Percentiles rank a stretch among this genome's conserved stretches.
Evolutionary conservation across 352 stramenopile genomes (phyloP).

Genomic region (Pythium brassicae): DNA sequence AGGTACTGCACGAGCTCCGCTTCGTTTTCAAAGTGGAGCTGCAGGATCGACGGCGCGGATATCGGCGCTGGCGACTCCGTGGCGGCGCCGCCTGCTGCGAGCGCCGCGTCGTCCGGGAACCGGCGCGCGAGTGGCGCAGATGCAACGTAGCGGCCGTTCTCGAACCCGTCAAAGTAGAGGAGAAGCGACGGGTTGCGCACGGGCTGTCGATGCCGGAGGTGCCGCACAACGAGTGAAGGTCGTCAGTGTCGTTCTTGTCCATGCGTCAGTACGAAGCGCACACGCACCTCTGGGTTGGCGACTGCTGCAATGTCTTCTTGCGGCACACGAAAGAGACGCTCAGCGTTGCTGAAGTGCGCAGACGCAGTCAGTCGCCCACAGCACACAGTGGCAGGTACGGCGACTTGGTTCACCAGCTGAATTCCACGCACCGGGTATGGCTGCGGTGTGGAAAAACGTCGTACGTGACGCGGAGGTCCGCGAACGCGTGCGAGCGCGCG

Average conservation of each 20-base stretch:
- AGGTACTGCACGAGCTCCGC: conserved; percentile 59
- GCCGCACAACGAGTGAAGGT: background rate
- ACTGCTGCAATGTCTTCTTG: conserved; percentile 47
- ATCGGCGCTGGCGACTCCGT: conserved; percentile 4
- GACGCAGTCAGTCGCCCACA: background rate
- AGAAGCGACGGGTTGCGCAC: conserved; percentile 60
- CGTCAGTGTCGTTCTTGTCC: too few species aligned
- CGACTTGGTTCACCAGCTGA: background rate
- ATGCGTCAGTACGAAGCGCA: background rate
- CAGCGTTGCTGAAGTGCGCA: background rate
- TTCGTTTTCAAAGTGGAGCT: conserved; percentile 69
- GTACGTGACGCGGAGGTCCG: conserved; percentile 50
- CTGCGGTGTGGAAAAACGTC: conserved; percentile 62
- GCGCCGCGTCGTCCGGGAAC: conserved; percentile 49
- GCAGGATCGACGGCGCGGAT: conserved; percentile 62
- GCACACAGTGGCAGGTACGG: too few species aligned
- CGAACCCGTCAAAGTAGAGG: conserved; percentile 78
- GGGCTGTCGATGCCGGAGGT: conserved; percentile 19
- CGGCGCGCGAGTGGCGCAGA: conserved; percentile 53
- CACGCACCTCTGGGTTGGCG: conserved; percentile 34
- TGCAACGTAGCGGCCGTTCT: conserved; percentile 47
- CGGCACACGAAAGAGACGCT: conserved; percentile 41
- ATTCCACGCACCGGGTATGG: conserved; percentile 30
- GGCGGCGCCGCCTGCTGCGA: too few species aligned
- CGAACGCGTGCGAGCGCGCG: conserved; percentile 27